A percentile compares a stretch with the other conserved stretches of the same genome.
phyloP scores from a whole-genome alignment of 2,329 filamentous ascomycete genomes.

The Colletotrichum coccodes region DNA sequence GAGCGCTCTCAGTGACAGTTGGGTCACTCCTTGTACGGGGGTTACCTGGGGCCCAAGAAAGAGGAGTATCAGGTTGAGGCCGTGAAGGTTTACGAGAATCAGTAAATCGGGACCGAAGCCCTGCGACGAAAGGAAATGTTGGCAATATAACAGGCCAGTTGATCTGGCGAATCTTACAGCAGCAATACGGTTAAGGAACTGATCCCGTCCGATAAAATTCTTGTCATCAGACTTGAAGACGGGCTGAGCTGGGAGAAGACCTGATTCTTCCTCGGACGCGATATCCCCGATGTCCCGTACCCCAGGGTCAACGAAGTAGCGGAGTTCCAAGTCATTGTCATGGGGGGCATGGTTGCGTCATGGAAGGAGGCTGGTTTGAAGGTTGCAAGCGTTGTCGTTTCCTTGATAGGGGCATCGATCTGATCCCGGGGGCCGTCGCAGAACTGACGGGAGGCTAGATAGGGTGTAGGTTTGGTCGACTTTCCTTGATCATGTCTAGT shows the following conservation, averaged over 20 bases:
- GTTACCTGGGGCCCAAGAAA: neutral
- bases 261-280: conserved; percentile 43
- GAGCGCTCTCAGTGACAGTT: neutral
- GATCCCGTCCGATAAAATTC: conserved; percentile 40
- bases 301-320: conserved; percentile 42
- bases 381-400: neutral
- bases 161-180: conserved; percentile 23
- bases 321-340: conserved; percentile 38
- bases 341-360: neutral
- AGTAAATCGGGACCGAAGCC: no score
- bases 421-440: neutral
- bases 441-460: no score
- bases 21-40: neutral
- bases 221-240: conserved; percentile 43
- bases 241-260: conserved; percentile 48
- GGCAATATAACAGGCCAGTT: neutral
- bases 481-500: neutral
- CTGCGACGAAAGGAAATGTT: no score
- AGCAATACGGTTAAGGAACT: conserved; percentile 37
- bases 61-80: neutral
- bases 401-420: conserved; percentile 1
- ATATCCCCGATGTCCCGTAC: conserved; percentile 41
- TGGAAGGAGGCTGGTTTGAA: conserved; percentile 18
- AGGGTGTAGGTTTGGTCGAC: no score
- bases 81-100: conserved; percentile 10